Evolutionary conservation across 176 grass and related monocot species (phyloP), one percentile per base, ranked within the genome.

Genomic region (Rhynchospora tenuis): DNA sequence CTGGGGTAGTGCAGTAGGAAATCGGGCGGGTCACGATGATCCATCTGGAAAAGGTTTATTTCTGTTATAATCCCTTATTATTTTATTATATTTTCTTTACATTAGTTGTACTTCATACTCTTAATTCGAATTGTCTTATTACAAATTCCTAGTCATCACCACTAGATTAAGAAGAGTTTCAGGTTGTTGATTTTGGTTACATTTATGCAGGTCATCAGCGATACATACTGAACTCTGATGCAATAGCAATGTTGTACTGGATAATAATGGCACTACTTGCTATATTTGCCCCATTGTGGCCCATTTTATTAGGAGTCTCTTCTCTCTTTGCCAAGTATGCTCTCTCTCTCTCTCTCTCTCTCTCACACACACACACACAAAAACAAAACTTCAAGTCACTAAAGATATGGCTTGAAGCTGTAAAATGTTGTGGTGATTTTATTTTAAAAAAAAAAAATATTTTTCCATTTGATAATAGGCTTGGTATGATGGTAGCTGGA

Each of bases 251-350:
- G 75, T 85, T 90, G 73, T 95, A 91, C 88, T 94, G 95, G 90
- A 80, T 71, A 48, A 85, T 84, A 51, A 93, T 98, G 90, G 87
- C 95, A 47, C 44, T 85, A 67, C 86, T 98, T 80, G 90, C 89
- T 79, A 79, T 90, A 48, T 22, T 88, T 72, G 63, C 86, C 51
- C 92, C 92, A 63, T 86, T 91, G 57, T 82, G 67, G 69, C 92
- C 92, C 69, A 91, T 80, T 69, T 64, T 93, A 16, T 82, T 98
- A 57, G 92, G 90, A 47, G 81, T 98, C 79, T 93, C 95, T 71
- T 86, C 92, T 47, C 87, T 98, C 20, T 98, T 98, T 83, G 71
- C 89, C 38, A 98, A 93, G 95, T 97, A 91, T 83, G 87, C 17
- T 73, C 33, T 19, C 50, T 42, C 15, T 78, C n/a, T 84, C 9